phyloP scores from a whole-genome alignment of 768 basidiomycete genomes.

The Cytidiella melzeri region DNA sequence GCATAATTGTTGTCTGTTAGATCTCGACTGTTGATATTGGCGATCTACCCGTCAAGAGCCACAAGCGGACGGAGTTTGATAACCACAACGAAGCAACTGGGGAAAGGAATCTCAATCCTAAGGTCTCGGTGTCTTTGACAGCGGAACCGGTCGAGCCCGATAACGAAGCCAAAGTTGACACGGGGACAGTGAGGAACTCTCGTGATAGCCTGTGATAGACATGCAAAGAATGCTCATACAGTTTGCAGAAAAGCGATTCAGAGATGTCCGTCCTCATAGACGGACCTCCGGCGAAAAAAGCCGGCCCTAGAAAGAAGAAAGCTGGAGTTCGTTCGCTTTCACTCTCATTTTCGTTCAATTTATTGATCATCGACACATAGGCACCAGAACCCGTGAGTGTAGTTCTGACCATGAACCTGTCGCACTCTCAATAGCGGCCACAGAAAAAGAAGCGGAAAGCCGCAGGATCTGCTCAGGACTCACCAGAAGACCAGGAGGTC shows the following conservation, averaged over 20 bases:
- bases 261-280: constrained; percentile 57
- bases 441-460: constrained; percentile 27
- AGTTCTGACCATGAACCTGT: not conserved
- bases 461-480: constrained; percentile 23
- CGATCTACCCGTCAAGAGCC: not conserved
- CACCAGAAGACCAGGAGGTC: constrained; percentile 68
- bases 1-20: not conserved
- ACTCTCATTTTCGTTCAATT: not conserved
- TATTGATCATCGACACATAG: constrained; percentile 1
- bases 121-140: not conserved
- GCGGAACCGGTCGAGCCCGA: not conserved
- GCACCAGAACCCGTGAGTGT: not conserved
- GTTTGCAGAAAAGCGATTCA: constrained; percentile 42
- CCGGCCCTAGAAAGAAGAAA: constrained; percentile 34
- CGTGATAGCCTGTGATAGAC: no score
- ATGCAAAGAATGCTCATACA: no score
- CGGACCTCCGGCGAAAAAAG: constrained; percentile 39
- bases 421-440: constrained; percentile 21
- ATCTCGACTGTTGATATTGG: not conserved
- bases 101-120: not conserved
- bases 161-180: no score
- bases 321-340: not conserved
- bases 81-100: not conserved
- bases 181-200: no score
- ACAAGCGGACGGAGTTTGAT: not conserved